A percentile compares a stretch with the other conserved stretches of the same genome.
Conservation (phyloP, 2,329 filamentous ascomycete genomes). For the Rutstroemia sp. region DNA sequence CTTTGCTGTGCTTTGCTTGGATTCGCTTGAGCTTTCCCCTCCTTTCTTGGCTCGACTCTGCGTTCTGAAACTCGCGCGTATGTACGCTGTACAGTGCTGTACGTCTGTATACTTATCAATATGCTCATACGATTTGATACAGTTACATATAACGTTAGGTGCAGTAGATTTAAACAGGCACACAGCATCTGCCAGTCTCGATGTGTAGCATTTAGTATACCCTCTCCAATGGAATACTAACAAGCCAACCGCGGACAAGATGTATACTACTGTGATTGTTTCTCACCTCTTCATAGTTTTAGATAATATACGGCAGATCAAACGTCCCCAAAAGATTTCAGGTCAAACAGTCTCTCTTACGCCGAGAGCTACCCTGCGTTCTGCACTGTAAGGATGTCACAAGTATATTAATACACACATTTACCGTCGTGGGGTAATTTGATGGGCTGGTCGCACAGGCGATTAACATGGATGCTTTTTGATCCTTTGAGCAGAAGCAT, state of each 20-base stretch:
- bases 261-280: too few relatives aligned
- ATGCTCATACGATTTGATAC: not conserved
- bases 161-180: not conserved
- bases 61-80: conserved; percentile 8
- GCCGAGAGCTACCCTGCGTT: not conserved
- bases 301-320: too few relatives aligned
- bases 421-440: conserved; percentile 2
- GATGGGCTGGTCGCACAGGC: conserved; percentile 3
- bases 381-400: not conserved
- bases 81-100: not conserved
- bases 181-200: too few relatives aligned
- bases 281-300: too few relatives aligned
- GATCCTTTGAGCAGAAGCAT: not conserved
- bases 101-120: not conserved
- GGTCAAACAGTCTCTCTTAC: not conserved
- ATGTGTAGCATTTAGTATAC: too few relatives aligned
- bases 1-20: not conserved
- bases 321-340: too few relatives aligned
- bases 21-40: not conserved
- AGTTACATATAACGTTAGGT: not conserved
- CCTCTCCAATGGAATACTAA: too few relatives aligned
- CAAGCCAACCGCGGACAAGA: too few relatives aligned
- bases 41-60: not conserved
- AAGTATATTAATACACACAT: not conserved
- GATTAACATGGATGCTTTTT: conserved; percentile 1